phyloP scores from a whole-genome alignment of 148 eudicot species.

The Rhododendron griersonianum region DNA sequence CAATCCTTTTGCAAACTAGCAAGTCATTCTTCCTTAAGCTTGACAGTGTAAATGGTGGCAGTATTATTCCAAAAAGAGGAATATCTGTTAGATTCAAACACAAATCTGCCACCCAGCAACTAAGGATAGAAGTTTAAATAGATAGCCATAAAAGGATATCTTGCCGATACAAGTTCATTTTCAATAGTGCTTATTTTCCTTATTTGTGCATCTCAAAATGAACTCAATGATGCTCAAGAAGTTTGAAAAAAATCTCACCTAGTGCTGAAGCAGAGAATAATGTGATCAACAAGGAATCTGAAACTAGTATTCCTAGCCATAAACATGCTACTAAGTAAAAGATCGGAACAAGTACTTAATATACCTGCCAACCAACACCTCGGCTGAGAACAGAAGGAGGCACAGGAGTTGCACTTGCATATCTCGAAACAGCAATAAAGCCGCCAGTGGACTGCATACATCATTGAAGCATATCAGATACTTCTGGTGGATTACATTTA shows the following conservation, averaged over 20 bases:
- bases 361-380: constrained; percentile 98
- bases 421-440: constrained; percentile 88
- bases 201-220: not conserved
- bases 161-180: not conserved
- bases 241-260: not conserved
- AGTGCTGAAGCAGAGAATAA: not conserved
- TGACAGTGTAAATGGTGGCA: not conserved
- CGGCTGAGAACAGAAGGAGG: constrained; percentile 98
- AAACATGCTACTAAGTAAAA: not conserved
- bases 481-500: not conserved
- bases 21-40: not conserved
- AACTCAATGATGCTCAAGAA: not conserved
- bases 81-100: not conserved
- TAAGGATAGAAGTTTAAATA: not conserved
- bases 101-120: not conserved
- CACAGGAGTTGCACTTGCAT: constrained; percentile 90
- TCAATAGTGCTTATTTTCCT: not conserved
- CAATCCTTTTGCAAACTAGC: not conserved
- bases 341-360: constrained; percentile 4
- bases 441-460: constrained; percentile 82
- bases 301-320: not conserved
- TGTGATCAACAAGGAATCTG: not conserved
- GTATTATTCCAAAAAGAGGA: not conserved
- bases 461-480: constrained; percentile 8
- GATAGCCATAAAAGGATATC: not conserved